Conservation (phyloP, 106 monocot genomes). For the Dioscorea alata region DNA sequence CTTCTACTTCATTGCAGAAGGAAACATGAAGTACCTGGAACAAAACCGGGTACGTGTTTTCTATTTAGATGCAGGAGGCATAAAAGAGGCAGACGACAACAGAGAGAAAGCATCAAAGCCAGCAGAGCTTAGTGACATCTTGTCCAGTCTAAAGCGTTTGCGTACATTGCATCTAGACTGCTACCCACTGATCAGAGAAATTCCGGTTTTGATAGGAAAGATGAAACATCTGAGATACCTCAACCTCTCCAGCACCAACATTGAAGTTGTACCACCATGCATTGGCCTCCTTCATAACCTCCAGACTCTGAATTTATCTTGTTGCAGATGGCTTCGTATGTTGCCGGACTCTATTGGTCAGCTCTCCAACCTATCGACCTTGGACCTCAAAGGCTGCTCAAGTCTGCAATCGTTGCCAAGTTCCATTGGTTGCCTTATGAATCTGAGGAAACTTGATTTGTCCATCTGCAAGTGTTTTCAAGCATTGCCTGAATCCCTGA, state of each 20-base stretch:
- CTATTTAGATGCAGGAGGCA: background rate
- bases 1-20: background rate
- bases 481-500: conserved; percentile 12
- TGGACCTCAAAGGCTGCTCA: background rate
- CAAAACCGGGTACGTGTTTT: background rate
- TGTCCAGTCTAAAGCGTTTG: background rate
- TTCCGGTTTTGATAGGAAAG: conserved; percentile 4
- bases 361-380: background rate
- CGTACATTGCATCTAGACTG: conserved; percentile 8
- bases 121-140: background rate
- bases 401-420: background rate
- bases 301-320: background rate
- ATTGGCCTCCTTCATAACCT: conserved; percentile 17
- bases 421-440: background rate
- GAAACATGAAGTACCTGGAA: background rate
- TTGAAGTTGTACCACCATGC: conserved; percentile 6
- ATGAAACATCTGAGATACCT: conserved; percentile 15
- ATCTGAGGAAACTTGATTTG: conserved; percentile 4
- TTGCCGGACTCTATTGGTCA: conserved; percentile 11
- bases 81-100: background rate
- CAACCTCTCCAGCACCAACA: background rate
- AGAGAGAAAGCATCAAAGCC: background rate
- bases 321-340: background rate
- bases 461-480: background rate
- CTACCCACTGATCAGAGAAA: background rate